Evolutionary conservation across 2,329 filamentous ascomycete genomes (phyloP).

Genomic region (Colletotrichum lupini): DNA sequence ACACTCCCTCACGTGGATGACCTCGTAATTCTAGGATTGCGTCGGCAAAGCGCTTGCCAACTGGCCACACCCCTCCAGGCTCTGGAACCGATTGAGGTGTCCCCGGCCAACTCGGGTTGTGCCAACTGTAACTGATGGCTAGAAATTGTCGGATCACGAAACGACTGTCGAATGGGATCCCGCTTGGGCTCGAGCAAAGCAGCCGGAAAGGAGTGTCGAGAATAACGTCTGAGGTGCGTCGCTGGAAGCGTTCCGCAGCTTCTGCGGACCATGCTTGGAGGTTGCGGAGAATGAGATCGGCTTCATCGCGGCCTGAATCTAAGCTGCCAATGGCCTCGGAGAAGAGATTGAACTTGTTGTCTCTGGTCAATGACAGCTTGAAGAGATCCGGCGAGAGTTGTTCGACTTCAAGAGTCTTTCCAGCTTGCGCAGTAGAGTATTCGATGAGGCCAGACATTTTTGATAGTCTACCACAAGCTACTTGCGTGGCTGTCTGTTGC

Average conservation of each 20-base stretch:
- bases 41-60: conserved; percentile 6
- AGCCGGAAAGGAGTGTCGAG: conserved; percentile 18
- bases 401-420: neutral
- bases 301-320: neutral
- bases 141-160: neutral
- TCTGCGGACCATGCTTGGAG: conserved; percentile 8
- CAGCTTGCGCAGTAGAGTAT: neutral
- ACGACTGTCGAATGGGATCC: neutral
- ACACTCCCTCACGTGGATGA: conserved; percentile 32
- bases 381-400: conserved; percentile 7
- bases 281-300: neutral
- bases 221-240: conserved; percentile 8
- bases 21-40: conserved; percentile 4
- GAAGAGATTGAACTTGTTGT: conserved; percentile 9
- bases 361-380: neutral
- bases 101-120: conserved; percentile 2
- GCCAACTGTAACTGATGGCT: conserved; percentile 25
- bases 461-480: neutral
- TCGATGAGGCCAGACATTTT: neutral
- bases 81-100: neutral
- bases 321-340: neutral
- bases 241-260: neutral
- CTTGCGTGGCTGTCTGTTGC: neutral
- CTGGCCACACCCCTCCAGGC: conserved; percentile 8
- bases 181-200: neutral